These are phyloP conservation scores for Picochlorum costavermella DNA, from an alignment of 139 green algal species.

Conservation along the genomic window DNA sequence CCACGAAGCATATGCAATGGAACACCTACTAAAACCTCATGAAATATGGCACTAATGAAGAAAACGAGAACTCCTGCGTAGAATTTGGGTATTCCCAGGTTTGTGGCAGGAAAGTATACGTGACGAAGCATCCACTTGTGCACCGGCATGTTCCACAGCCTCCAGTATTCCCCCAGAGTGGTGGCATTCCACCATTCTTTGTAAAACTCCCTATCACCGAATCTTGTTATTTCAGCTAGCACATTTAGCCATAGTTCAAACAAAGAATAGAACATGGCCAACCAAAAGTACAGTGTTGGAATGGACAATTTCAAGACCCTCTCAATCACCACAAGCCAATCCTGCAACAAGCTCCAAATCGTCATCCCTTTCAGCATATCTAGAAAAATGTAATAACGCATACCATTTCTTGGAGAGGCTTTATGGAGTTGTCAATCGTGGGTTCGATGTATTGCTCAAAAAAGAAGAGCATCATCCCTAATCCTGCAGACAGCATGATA, in stretches of 20 bases:
- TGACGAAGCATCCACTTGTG: slow-evolving; percentile 90
- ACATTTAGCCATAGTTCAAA: slow-evolving; percentile 91
- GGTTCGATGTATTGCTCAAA: slow-evolving; percentile 76
- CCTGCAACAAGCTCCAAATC: neutral
- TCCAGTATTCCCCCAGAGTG: slow-evolving; percentile 87
- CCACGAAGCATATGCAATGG: slow-evolving; percentile 75
- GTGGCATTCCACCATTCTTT: slow-evolving; percentile 92
- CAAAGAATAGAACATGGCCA: slow-evolving; percentile 76
- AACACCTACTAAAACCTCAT: slow-evolving; percentile 80
- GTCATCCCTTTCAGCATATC: neutral
- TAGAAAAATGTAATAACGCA: neutral
- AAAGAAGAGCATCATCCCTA: slow-evolving; percentile 57
- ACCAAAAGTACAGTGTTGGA: slow-evolving; percentile 85
- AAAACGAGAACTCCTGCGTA: slow-evolving; percentile 57
- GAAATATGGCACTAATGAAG: slow-evolving; percentile 67
- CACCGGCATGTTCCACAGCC: slow-evolving; percentile 90
- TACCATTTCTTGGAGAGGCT: slow-evolving; percentile 48
- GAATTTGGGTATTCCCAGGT: slow-evolving; percentile 33
- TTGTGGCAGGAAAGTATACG: slow-evolving; percentile 75
- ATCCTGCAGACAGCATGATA: neutral
- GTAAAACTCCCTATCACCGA: slow-evolving; percentile 94
- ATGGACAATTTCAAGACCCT: slow-evolving; percentile 85
- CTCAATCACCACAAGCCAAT: slow-evolving; percentile 63
- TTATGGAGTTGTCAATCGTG: slow-evolving; percentile 61
- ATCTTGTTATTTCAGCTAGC: slow-evolving; percentile 73